Percentiles rank a stretch among this genome's conserved stretches.
These are phyloP conservation scores for Aspergillus fumigatiaffinis DNA, from an alignment of 2,329 filamentous ascomycete species.

Conservation along the genomic window DNA sequence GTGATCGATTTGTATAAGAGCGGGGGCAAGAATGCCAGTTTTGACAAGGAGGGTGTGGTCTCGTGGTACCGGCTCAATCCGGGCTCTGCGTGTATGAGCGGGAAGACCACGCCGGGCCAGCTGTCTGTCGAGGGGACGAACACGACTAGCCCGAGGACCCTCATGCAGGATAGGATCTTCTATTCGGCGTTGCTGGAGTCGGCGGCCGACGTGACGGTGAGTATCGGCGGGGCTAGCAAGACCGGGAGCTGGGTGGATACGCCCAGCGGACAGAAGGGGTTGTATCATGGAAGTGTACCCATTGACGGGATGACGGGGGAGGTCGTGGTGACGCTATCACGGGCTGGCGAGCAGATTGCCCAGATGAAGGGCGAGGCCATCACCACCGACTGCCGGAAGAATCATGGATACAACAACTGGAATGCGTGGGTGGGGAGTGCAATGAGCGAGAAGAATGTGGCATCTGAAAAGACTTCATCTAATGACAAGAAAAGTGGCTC, in stretches of 20 bases:
- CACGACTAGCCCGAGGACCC: constrained; percentile 9
- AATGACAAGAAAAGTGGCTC: neutral
- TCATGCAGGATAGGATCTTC: constrained; percentile 22
- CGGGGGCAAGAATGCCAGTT: constrained; percentile 16
- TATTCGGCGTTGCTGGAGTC: constrained; percentile 34
- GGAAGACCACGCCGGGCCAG: constrained; percentile 22
- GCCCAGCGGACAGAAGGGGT: constrained; percentile 26
- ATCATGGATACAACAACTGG: constrained; percentile 27
- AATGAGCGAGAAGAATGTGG: constrained; percentile 1
- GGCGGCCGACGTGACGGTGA: constrained; percentile 26
- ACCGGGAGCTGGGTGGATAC: constrained; percentile 21
- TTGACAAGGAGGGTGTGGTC: constrained; percentile 22
- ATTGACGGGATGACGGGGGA: constrained; percentile 21
- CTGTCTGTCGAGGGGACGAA: constrained; percentile 20
- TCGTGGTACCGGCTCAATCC: constrained; percentile 26
- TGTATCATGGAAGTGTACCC: constrained; percentile 31
- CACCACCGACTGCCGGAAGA: constrained; percentile 17
- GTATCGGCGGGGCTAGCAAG: constrained; percentile 25
- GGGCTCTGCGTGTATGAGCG: constrained; percentile 17
- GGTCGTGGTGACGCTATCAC: constrained; percentile 23
- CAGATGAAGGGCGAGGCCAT: constrained; percentile 23
- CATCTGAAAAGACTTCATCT: neutral
- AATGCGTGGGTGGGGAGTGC: constrained; percentile 36
- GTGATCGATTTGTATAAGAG: constrained; percentile 35
- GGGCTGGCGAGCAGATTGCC: constrained; percentile 18